Conservation (phyloP, 2,329 filamentous ascomycete species). For the Ceratocystis ficicola region DNA sequence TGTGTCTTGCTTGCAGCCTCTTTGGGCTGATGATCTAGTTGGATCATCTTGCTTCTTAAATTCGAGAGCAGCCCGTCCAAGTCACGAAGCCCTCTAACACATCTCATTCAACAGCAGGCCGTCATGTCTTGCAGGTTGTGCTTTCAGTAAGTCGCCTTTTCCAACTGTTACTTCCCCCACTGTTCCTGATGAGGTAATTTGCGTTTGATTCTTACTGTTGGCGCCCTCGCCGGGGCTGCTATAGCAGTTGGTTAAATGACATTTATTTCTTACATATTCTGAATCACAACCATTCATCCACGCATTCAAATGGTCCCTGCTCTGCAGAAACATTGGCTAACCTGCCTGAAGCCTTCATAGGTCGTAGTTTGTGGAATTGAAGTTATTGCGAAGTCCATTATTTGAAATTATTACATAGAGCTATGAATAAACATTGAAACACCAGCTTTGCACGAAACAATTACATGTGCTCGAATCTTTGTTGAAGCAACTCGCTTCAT, state of each 20-base stretch:
- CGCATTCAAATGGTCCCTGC: neutral
- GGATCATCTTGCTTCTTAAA: neutral
- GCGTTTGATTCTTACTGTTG: conserved; percentile 85
- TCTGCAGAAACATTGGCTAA: neutral
- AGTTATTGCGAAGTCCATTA: neutral
- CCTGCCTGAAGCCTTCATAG: neutral
- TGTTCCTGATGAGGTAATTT: conserved; percentile 88
- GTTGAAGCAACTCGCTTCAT: too few species aligned
- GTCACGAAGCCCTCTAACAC: neutral
- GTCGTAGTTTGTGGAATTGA: neutral
- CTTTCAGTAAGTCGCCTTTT: conserved; percentile 25
- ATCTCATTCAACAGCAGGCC: neutral
- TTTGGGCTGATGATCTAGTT: neutral
- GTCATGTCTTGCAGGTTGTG: neutral
- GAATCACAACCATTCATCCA: conserved; percentile 35
- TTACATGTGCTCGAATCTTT: too few species aligned
- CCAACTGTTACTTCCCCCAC: conserved; percentile 20
- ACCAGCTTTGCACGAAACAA: too few species aligned
- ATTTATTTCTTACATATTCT: conserved; percentile 99
- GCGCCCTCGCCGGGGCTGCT: conserved; percentile 80
- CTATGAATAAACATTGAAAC: too few species aligned
- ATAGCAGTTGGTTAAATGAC: conserved; percentile 69
- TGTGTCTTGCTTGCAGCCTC: neutral
- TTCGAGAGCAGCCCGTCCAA: neutral
- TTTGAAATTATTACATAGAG: too few species aligned